Evolutionary conservation across 345 rosid genomes (phyloP), one percentile per base, ranked within the genome.

Genomic region (Ricinus communis): DNA sequence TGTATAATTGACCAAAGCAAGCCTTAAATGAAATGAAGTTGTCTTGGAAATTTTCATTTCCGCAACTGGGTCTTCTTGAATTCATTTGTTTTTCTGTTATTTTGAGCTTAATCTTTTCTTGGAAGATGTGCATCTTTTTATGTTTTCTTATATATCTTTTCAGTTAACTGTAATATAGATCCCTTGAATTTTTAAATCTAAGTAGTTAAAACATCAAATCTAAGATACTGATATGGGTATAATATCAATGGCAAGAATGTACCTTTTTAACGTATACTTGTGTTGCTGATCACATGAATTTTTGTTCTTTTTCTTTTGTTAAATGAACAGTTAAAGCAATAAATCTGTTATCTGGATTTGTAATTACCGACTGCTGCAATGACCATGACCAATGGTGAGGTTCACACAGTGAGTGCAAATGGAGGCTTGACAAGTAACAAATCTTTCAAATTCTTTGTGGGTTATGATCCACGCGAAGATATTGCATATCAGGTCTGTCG

Each of bases 391-490:
- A 73, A 73, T 24, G 77, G 71, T 11, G 58, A 47, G 28, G 65
- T 12, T 21, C 47, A 16, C 21, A 1, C 49, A 1, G 56, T 54
- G 14, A 31, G 10, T 5, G 1, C 67, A 5, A 66, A 74, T 50
- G 72, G 77, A 51, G 46, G 58, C 70, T 0, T 25, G 5, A 9
- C 38, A 50, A 61, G 8, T 64, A 38, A 33, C 41, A 60, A 60
- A 52, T 65, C 71, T 2, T 87, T 95, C 73, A 87, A 77, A 83
- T 87, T 95, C 80, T 95, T 90, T n/a, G 86, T 95, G 14, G 99
- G 99, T 66, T 95, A 92, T 72, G 99, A 95, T 80, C 92, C 97
- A 5, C 80, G 87, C 0, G 99, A 95, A 71, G 97, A 95, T 76
- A 69, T 86, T 56, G 99, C 99, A 1, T 95, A 80, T 66, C 73